Base-by-base conservation (phyloP, 306 rosid species). In the Ormosia emarginata region DNA sequence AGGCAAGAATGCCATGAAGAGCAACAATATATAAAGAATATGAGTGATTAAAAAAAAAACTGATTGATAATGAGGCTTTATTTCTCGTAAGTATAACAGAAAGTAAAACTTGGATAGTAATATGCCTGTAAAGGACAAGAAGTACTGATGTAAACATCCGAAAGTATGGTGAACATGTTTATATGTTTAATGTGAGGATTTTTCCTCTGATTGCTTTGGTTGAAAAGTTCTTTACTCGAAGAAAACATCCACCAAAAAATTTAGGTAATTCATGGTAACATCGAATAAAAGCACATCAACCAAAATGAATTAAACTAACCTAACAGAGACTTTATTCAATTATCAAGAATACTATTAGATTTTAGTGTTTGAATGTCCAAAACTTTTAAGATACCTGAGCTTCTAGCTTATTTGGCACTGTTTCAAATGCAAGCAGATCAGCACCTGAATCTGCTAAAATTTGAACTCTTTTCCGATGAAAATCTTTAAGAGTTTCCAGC, bases 401-500 rank as follows among this genome's bases (percentile, higher is more conserved):
- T 80, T 89, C 92, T 37, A 89, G 67, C 81, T 87, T 87, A 82
- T 89, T 89, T 44, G 92, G 90, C 37, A 87, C 73, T 39, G 92
- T 89, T 80, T 89, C 92, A 85, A 87, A 87, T 9, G 92, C 92
- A 77, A 89, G 86, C 59, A 89, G 77, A 58, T 89, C 92, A 40
- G 89, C 70, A 73, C 92, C 86, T 40, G 92, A 80, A 58, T 85
- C 85, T 72, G 89, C 92, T 73, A 89, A 85, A 71, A 87, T 49
- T 80, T 87, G 92, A 82, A 89, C 90, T 79, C 92, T 89, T 80
- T 89, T 89, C 79, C 87, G 47, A 58, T 89, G 92, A 87, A 89
- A 89, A 57, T 80, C 81, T 78, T 89, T 89, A 30, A 87, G 86
- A 41, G 41, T 64, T 82, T 44, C 73, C 44, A 85, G 12, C 0